Evolutionary conservation across 257 asterid genomes (phyloP), one percentile per base, ranked within the genome.

Genomic region (Nicotiana obtusifolia): DNA sequence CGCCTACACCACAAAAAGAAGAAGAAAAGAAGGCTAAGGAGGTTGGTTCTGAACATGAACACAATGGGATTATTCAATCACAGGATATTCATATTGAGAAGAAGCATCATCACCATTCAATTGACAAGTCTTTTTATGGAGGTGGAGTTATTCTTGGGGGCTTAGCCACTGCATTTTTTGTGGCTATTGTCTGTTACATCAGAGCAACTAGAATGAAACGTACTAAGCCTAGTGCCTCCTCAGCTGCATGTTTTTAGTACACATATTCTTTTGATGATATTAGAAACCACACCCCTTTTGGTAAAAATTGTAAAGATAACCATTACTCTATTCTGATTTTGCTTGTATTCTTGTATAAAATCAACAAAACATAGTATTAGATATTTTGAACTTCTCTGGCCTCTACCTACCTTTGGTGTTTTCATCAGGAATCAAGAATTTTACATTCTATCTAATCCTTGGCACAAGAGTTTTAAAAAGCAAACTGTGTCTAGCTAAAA

Each of bases 161-260:
- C 52, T 61, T 86, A 80, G 88, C 82, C 47, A 65, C 83, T 41
- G 9, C 86, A 35, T 92, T 93, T 54, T 61, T 90, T 64, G 88
- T 82, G 85, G 90, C 94, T 31, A 76, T 91, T 82, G 81, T 79
- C 37, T 92, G 92, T 76, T 93, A 92, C 80, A 90, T 93, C 31
- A 88, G 97, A 52, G 97, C 89, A 20, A 91, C 97, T 6, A 77
- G 90, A 79, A 89, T 91, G 47, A 88, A 85, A 81, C 57, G 22
- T 37, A 69, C 19, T 67, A 33, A 67, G 17, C 76, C 76, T 8
- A 71, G 22, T 71, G n/a, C 78, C 24, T 30, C 78, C 24, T 30
- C 78, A 20, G 6, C 11, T 71, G 7, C 33, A 44, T 71, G 60
- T 44, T 22, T 71, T 71, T 5, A 69, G 11, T 69, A 37, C 20